phyloP scores from a whole-genome alignment of 148 eudicot genomes.

The Talinum fruticosum region DNA sequence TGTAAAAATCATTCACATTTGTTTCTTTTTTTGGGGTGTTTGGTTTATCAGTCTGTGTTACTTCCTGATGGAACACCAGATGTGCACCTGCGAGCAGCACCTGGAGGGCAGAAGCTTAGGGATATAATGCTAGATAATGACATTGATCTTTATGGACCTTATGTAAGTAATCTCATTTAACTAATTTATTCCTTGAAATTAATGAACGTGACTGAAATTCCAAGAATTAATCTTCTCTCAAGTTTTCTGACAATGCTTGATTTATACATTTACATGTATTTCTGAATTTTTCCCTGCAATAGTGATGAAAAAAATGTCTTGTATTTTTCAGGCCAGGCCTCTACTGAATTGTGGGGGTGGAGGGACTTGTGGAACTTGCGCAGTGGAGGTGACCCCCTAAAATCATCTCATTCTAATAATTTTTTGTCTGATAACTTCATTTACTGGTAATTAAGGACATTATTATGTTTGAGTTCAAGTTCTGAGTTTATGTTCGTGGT shows the following conservation, averaged over 20 bases:
- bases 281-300: not conserved
- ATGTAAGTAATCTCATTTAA: slow-evolving; percentile 44
- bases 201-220: not conserved
- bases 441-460: not conserved
- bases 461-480: too few relatives aligned
- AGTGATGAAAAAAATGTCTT: not conserved
- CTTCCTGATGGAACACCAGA: slow-evolving; percentile 94
- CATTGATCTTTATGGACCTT: slow-evolving; percentile 87
- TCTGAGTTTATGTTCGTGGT: not conserved
- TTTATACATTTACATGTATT: not conserved
- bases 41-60: slow-evolving; percentile 55
- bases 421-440: not conserved
- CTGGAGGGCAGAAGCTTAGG: slow-evolving; percentile 84
- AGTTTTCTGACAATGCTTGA: not conserved
- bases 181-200: not conserved
- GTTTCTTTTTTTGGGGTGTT: not conserved
- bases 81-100: slow-evolving; percentile 56
- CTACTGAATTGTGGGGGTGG: slow-evolving; percentile 75
- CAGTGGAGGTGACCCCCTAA: slow-evolving; percentile 60
- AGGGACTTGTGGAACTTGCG: slow-evolving; percentile 84
- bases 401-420: not conserved
- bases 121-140: slow-evolving; percentile 71
- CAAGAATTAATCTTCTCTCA: not conserved
- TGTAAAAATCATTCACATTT: not conserved
- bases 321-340: slow-evolving; percentile 48